Conservation (phyloP, 2,329 filamentous ascomycete species). For the Aschersonia sp. region DNA sequence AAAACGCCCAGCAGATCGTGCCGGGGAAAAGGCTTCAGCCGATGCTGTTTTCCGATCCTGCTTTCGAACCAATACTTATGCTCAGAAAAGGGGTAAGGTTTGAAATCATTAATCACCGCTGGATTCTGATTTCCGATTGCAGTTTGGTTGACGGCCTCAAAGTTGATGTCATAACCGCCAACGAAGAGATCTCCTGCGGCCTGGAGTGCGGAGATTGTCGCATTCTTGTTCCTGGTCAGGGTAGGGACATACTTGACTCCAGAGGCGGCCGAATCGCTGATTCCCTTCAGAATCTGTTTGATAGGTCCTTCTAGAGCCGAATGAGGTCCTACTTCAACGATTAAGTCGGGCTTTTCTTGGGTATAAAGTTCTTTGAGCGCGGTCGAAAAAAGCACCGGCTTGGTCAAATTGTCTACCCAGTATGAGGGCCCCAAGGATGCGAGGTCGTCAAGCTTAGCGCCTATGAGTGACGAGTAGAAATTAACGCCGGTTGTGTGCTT, state of each 20-base stretch:
- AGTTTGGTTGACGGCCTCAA: slow-evolving; percentile 29
- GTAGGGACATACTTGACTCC: slow-evolving; percentile 28
- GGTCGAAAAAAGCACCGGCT: slow-evolving; percentile 26
- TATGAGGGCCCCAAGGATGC: slow-evolving; percentile 22
- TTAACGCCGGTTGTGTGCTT: slow-evolving; percentile 15
- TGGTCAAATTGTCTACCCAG: slow-evolving; percentile 30
- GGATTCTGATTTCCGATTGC: slow-evolving; percentile 3
- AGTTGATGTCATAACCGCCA: slow-evolving; percentile 27
- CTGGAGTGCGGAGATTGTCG: slow-evolving; percentile 28
- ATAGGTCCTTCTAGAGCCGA: slow-evolving; percentile 33
- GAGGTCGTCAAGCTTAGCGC: slow-evolving; percentile 18
- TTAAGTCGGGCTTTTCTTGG: slow-evolving; percentile 10
- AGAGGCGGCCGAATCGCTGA: slow-evolving; percentile 21
- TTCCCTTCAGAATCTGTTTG: slow-evolving; percentile 32
- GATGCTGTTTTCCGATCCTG: slow-evolving; percentile 25
- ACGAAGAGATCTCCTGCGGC: slow-evolving; percentile 27
- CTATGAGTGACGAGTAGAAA: slow-evolving; percentile 32
- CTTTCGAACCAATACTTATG: slow-evolving; percentile 33
- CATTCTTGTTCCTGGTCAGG: slow-evolving; percentile 36
- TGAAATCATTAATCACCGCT: slow-evolving; percentile 24
- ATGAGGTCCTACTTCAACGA: slow-evolving; percentile 33
- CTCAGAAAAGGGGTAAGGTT: slow-evolving; percentile 32
- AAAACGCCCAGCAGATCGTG: slow-evolving; percentile 32
- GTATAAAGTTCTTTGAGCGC: slow-evolving; percentile 15
- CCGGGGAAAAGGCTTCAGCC: slow-evolving; percentile 22